Conservation (phyloP, 805 yeast species). For the Lipomyces chichibuensis region DNA sequence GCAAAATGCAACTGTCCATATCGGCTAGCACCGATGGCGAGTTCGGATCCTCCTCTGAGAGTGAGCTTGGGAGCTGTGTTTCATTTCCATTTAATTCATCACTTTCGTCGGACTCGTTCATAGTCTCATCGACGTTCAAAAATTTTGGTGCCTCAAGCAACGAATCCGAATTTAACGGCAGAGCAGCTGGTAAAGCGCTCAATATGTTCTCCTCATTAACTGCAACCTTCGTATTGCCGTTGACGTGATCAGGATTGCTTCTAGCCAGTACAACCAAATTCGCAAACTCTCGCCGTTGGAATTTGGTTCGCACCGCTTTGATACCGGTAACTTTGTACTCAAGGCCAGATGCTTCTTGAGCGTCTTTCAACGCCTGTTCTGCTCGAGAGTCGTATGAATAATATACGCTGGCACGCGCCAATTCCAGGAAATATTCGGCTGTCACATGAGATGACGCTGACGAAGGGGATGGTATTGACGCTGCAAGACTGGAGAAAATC, state of each 20-base stretch:
- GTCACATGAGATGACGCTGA: neutral
- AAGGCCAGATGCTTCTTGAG: constrained; percentile 45
- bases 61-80: constrained; percentile 48
- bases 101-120: neutral
- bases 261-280: constrained; percentile 77
- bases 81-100: constrained; percentile 35
- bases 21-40: constrained; percentile 72
- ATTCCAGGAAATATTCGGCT: constrained; percentile 28
- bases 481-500: constrained; percentile 31
- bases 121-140: constrained; percentile 45
- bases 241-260: constrained; percentile 25
- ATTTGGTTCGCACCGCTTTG: constrained; percentile 83
- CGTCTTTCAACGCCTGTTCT: constrained; percentile 42
- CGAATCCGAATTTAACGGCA: constrained; percentile 60
- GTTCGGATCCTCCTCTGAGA: constrained; percentile 64
- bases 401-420: constrained; percentile 40
- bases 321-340: constrained; percentile 79
- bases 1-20: constrained; percentile 71
- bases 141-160: constrained; percentile 74
- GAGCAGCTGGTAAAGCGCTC: constrained; percentile 12
- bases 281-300: constrained; percentile 70
- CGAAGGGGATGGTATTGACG: constrained; percentile 10
- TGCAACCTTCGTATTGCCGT: neutral
- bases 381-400: constrained; percentile 51
- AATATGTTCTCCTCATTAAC: neutral